Base-by-base conservation (phyloP, 2,329 filamentous ascomycete genomes). In the Lecanicillium sp. region DNA sequence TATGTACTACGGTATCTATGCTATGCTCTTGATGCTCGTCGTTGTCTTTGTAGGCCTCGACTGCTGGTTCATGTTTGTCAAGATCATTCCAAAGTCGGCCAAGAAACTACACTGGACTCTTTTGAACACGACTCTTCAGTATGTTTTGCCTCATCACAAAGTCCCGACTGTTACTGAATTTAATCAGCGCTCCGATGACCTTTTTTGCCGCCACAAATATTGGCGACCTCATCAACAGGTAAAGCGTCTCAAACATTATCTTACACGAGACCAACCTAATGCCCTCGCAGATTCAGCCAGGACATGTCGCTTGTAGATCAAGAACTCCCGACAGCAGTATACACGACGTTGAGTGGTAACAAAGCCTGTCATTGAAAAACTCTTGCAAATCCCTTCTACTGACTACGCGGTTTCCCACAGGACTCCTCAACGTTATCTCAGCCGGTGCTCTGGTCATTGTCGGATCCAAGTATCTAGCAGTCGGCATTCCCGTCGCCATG, bases 141-240 rank as follows among this genome's bases (percentile, higher is more conserved):
- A 29, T n/a, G 35, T 22, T 15, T 12, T 25, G 16, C 32, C 16
- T 25, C 27, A 20, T 19, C 15, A 15, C 15, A 37, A 25, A 25
- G 5, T 9, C 9, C 4, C n/a, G 4, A 4, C 28, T 7, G 15
- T 7, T 29, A 20, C 28, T 19, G 20, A 37, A 11, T 12, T 4
- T 3, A 7, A 8, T 29, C 19, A 2, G 44, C 38, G 4, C 44
- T 30, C 9, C 29, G 45, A 18, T 49, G 43, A 3, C 28, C 3
- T 51, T 47, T 16, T 51, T 52, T 33, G 45, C 45, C 9, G 33
- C 36, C 0, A 52, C 40, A 12, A 48, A 51, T 20, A 42, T 42
- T 4, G 50, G 50, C 9, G 33, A 31, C 1, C 43, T 37, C 5
- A 14, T 46, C 7, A 48, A 43, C 22, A 29, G 48, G 39, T 30